Evolutionary conservation across 179 eudicot species (phyloP), one percentile per base, ranked within the genome.

Genomic region (Camellia oleifera): DNA sequence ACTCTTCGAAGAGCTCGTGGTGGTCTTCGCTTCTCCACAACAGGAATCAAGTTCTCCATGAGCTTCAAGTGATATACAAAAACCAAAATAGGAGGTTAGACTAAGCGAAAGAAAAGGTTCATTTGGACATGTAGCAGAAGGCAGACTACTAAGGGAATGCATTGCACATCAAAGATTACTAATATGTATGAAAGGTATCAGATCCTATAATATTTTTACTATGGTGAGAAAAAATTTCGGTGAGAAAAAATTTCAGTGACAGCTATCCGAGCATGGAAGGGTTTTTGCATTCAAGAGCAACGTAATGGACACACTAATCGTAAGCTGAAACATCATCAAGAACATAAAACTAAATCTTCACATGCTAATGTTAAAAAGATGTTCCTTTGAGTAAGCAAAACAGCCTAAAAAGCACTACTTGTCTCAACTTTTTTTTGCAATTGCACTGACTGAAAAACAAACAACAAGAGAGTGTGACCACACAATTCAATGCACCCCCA

Each of bases 31-130:
- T 85, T 80, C 81, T 90, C 93, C 81, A 70, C 83, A 48, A 90
- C 89, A 14, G 93, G 93, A 62, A 87, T 87, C 73, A 88, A 53
- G 77, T 81, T 85, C 78, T 87, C 89, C 91, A 88, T 88, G 58
- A 90, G 86, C 93, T 88, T 88, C 83, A 80, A 2, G 17, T 42
- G 18, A 62, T 40, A 67, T 3, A 32, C 40, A 52, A 46, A 68
- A 64, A 45, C 3, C 13, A 56, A 75, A 58, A 58, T 15, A 32
- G 26, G 40, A 60, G 12, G 72, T 71, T 50, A 72, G 46, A 70
- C 26, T 17, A n/a, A 18, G 18, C 8, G 5, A 61, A 52, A 15
- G 67, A 72, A 62, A 52, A 26, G 17, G 42, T 10, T 20, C 72
- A 77, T 7, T 48, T 65, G 6, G 44, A 77, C 17, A 26, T 48